These are phyloP conservation scores for Epichloe brachyelytri DNA, from an alignment of 2,329 filamentous ascomycete species.

Conservation along the genomic window DNA sequence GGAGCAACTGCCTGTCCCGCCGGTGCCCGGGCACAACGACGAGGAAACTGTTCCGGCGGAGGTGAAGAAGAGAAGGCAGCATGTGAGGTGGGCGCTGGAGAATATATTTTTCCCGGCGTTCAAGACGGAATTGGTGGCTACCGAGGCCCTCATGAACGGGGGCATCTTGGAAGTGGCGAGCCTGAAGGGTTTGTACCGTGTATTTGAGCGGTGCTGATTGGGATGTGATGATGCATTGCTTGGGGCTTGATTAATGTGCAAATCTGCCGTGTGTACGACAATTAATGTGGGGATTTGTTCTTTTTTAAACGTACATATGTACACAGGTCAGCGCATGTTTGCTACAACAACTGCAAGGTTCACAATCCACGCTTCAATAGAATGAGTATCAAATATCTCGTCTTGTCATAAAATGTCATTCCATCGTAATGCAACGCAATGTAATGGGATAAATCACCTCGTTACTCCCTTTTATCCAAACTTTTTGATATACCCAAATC, in stretches of 20 bases:
- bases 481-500: not conserved
- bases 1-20: conserved; percentile 56
- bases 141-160: conserved; percentile 59
- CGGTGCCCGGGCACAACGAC: conserved; percentile 21
- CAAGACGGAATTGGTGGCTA: conserved; percentile 70
- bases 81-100: conserved; percentile 67
- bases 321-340: too few species aligned
- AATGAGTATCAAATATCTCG: not conserved
- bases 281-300: not conserved
- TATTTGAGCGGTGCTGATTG: conserved; percentile 84
- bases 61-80: conserved; percentile 45
- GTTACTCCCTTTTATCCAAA: not conserved
- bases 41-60: conserved; percentile 31
- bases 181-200: conserved; percentile 80
- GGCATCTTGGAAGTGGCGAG: conserved; percentile 77
- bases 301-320: not conserved
- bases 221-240: not conserved
- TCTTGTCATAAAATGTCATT: too few species aligned
- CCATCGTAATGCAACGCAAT: too few species aligned
- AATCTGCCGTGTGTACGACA: not conserved
- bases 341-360: too few species aligned
- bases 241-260: not conserved
- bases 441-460: too few species aligned
- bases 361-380: not conserved
- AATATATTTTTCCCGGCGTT: conserved; percentile 84